Percentiles rank a stretch among this genome's conserved stretches.
Evolutionary conservation across 2,329 filamentous ascomycete genomes (phyloP).

Genomic region (Fusarium beomiforme): DNA sequence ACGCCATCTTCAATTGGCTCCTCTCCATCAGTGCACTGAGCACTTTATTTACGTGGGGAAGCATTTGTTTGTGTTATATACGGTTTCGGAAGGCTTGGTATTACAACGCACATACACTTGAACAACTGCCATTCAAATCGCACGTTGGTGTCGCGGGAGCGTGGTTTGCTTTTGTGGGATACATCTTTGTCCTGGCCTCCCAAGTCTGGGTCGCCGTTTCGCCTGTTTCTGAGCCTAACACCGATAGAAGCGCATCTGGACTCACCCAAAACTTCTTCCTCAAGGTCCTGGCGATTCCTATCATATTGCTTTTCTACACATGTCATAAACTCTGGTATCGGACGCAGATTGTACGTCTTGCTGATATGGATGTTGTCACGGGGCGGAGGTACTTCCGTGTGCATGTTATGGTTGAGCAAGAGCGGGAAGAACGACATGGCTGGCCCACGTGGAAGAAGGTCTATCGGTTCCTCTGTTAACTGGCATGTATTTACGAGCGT

Average conservation of each 20-base stretch:
- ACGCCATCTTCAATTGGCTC: constrained; percentile 80
- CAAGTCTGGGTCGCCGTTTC: constrained; percentile 91
- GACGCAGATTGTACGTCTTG: constrained; percentile 72
- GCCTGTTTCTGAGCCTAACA: constrained; percentile 67
- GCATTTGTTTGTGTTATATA: constrained; percentile 88
- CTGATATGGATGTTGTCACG: constrained; percentile 87
- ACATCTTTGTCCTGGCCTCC: constrained; percentile 77
- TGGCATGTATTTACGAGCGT: not conserved
- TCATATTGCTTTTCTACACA: constrained; percentile 74
- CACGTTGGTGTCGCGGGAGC: constrained; percentile 83
- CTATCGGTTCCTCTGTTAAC: constrained; percentile 77
- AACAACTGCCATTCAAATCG: constrained; percentile 82
- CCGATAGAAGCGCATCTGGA: constrained; percentile 51
- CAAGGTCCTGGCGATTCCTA: constrained; percentile 74
- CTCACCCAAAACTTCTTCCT: constrained; percentile 77
- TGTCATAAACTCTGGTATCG: constrained; percentile 79
- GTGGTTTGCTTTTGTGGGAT: constrained; percentile 82
- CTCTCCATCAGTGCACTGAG: constrained; percentile 77
- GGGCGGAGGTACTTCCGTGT: constrained; percentile 87
- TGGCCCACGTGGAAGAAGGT: constrained; percentile 83
- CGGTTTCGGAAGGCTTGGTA: constrained; percentile 86
- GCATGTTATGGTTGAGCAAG: constrained; percentile 79
- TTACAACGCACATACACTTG: constrained; percentile 70
- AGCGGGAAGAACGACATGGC: constrained; percentile 74
- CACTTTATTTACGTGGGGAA: constrained; percentile 81